Percentiles rank a stretch among this genome's conserved stretches.
Conservation (phyloP, 2,329 filamentous ascomycete genomes). For the Fusarium pseudoanthophilum region DNA sequence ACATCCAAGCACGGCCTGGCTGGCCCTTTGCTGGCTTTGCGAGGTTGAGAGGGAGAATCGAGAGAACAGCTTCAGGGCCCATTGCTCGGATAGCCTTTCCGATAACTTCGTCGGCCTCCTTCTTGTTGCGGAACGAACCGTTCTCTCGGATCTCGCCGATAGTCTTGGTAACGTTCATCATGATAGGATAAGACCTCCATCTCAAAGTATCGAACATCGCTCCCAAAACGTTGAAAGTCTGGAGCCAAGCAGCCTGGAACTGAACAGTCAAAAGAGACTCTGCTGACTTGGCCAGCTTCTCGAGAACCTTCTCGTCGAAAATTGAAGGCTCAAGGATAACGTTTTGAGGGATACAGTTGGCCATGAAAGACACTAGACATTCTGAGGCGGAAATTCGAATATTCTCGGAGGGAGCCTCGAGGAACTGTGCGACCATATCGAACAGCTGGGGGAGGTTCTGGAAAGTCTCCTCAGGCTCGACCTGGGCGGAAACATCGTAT, state of each 20-base stretch:
- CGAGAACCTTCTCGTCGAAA: slow-evolving; percentile 89
- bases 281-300: slow-evolving; percentile 79
- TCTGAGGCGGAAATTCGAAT: slow-evolving; percentile 95
- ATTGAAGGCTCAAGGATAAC: slow-evolving; percentile 90
- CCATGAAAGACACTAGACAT: slow-evolving; percentile 91
- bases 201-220: slow-evolving; percentile 88
- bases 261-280: slow-evolving; percentile 85
- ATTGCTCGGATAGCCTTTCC: slow-evolving; percentile 89
- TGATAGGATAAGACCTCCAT: slow-evolving; percentile 84
- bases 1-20: slow-evolving; percentile 90
- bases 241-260: slow-evolving; percentile 93
- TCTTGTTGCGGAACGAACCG: slow-evolving; percentile 91
- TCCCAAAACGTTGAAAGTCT: slow-evolving; percentile 89
- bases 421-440: slow-evolving; percentile 79
- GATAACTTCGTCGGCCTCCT: slow-evolving; percentile 91
- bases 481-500: slow-evolving; percentile 91
- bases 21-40: slow-evolving; percentile 79
- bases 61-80: slow-evolving; percentile 86
- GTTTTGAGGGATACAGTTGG: slow-evolving; percentile 85
- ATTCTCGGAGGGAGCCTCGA: slow-evolving; percentile 89
- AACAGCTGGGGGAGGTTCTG: slow-evolving; percentile 89
- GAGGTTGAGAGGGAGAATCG: slow-evolving; percentile 87
- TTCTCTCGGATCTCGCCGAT: slow-evolving; percentile 90
- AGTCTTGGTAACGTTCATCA: slow-evolving; percentile 78
- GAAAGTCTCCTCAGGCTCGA: slow-evolving; percentile 91